Conservation (phyloP, 768 basidiomycete species). For the Suillus spraguei region DNA sequence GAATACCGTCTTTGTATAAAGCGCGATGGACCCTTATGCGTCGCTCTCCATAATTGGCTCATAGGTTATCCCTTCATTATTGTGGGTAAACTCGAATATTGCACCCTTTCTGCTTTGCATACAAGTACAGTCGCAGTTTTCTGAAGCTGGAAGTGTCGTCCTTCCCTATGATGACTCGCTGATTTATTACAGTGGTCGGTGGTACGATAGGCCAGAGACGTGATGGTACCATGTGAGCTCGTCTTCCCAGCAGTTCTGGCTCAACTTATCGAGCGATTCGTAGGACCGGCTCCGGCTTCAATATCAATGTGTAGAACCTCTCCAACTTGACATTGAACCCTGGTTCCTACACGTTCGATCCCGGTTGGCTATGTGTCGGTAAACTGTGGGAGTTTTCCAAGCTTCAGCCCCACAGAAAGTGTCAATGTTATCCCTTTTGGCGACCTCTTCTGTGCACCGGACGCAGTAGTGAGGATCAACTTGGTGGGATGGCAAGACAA, state of each 20-base stretch:
- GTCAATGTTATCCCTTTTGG: constrained; percentile 45
- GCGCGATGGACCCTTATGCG: background rate
- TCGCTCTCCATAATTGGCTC: background rate
- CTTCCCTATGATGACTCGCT: constrained; percentile 39
- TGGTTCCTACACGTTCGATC: constrained; percentile 49
- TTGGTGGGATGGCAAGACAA: constrained; percentile 64
- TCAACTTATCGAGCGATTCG: background rate
- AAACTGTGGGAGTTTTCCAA: constrained; percentile 46
- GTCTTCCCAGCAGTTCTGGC: constrained; percentile 15
- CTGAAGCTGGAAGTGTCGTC: constrained; percentile 6
- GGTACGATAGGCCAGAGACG: constrained; percentile 53
- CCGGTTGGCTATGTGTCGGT: constrained; percentile 51
- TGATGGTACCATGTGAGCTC: constrained; percentile 46
- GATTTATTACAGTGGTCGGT: constrained; percentile 53
- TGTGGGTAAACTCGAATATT: background rate
- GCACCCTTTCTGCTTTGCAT: background rate
- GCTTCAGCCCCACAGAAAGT: constrained; percentile 50
- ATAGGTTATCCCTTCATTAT: background rate
- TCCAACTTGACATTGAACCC: constrained; percentile 45
- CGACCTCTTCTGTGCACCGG: background rate
- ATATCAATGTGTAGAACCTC: constrained; percentile 48
- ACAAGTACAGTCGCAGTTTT: background rate
- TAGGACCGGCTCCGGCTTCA: constrained; percentile 59
- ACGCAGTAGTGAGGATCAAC: constrained; percentile 46
- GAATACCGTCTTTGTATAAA: background rate